These are phyloP conservation scores for Deinandra increscens DNA, from an alignment of 129 eudicot genomes.

Conservation along the genomic window DNA sequence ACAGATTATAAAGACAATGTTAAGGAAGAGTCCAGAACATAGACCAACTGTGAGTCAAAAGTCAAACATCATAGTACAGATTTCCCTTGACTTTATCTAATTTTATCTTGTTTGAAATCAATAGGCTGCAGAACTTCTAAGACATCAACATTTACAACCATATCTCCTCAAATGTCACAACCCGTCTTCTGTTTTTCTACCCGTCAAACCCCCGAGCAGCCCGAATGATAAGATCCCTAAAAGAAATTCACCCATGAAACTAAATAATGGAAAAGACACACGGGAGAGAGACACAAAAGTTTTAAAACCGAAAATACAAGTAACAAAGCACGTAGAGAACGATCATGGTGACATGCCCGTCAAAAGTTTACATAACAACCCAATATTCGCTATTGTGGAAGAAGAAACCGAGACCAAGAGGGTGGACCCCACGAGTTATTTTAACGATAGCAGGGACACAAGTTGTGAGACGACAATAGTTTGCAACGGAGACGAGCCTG, in stretches of 20 bases:
- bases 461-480: slow-evolving; percentile 49
- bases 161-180: slow-evolving; percentile 70
- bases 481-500: slow-evolving; percentile 49
- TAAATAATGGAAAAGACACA: slow-evolving; percentile 38
- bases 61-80: background rate
- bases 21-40: slow-evolving; percentile 90
- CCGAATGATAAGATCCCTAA: slow-evolving; percentile 53
- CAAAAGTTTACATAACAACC: slow-evolving; percentile 40
- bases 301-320: slow-evolving; percentile 35
- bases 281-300: slow-evolving; percentile 46
- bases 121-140: slow-evolving; percentile 91
- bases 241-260: slow-evolving; percentile 48
- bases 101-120: slow-evolving; percentile 17
- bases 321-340: slow-evolving; percentile 34
- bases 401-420: slow-evolving; percentile 80
- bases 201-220: slow-evolving; percentile 75
- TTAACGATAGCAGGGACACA: slow-evolving; percentile 58
- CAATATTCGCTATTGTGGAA: slow-evolving; percentile 30
- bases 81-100: slow-evolving; percentile 19
- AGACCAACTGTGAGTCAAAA: slow-evolving; percentile 83
- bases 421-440: slow-evolving; percentile 93
- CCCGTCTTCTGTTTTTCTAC: slow-evolving; percentile 74
- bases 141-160: slow-evolving; percentile 92
- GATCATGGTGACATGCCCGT: slow-evolving; percentile 23
- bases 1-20: slow-evolving; percentile 91